Conservation (phyloP, 31 red algal species). For the Porphyra umbilicalis region DNA sequence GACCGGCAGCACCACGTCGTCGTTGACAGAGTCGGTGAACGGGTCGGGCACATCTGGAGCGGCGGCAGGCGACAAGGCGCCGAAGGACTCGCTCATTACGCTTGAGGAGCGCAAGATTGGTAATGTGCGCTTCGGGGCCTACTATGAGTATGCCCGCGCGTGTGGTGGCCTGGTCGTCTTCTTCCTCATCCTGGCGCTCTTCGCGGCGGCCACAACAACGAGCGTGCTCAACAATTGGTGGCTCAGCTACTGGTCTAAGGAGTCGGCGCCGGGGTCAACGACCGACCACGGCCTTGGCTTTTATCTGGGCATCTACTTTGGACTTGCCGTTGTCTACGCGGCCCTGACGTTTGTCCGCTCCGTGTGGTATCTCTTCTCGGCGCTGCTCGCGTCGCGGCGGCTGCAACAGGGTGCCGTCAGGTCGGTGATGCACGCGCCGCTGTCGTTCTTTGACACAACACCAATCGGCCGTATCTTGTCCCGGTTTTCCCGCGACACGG, state of each 20-base stretch:
- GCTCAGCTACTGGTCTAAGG: slow-evolving; percentile 80
- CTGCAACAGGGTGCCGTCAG: slow-evolving; percentile 66
- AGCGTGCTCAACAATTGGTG: slow-evolving; percentile 78
- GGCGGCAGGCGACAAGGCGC: background rate
- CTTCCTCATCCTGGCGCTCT: slow-evolving; percentile 44
- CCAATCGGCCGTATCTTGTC: slow-evolving; percentile 92
- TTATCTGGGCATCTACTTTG: slow-evolving; percentile 92
- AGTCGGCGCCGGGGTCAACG: background rate
- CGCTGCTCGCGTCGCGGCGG: slow-evolving; percentile 56
- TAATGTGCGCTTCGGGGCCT: slow-evolving; percentile 51
- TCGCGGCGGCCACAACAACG: slow-evolving; percentile 22
- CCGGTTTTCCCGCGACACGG: slow-evolving; percentile 76
- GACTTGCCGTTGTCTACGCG: slow-evolving; percentile 44
- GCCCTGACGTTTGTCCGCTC: slow-evolving; percentile 44
- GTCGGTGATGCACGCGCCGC: slow-evolving; percentile 76
- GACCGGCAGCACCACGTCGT: background rate
- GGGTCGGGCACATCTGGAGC: background rate
- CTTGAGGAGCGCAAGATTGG: slow-evolving; percentile 79
- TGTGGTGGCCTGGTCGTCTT: slow-evolving; percentile 49
- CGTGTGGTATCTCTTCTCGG: slow-evolving; percentile 53
- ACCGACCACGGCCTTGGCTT: slow-evolving; percentile 24
- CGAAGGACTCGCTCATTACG: slow-evolving; percentile 49
- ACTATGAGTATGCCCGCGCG: slow-evolving; percentile 54
- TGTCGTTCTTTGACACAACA: slow-evolving; percentile 94
- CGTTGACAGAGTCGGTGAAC: background rate